phyloP scores from a whole-genome alignment of 768 basidiomycete genomes.

The Rhizopogon rudus region DNA sequence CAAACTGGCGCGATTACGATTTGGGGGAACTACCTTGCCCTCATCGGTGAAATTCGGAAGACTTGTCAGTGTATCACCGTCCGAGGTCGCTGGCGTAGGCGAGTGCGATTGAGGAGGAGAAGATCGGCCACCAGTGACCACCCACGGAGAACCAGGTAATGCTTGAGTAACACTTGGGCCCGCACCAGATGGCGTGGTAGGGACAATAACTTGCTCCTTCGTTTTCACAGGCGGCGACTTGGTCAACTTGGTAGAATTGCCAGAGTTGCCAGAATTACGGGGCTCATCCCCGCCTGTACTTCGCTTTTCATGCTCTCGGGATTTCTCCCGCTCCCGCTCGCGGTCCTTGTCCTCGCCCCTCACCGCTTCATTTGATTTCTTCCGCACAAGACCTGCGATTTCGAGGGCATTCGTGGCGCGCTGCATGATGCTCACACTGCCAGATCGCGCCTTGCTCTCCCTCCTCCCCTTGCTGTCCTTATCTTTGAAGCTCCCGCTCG shows the following conservation, averaged over 20 bases:
- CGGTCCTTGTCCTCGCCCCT: slow-evolving; percentile 51
- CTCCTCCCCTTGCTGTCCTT: slow-evolving; percentile 48
- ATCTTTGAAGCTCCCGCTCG: slow-evolving; percentile 55
- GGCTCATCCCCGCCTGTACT: slow-evolving; percentile 47
- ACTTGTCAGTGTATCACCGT: slow-evolving; percentile 46
- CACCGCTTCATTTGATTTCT: slow-evolving; percentile 75
- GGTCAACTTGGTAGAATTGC: slow-evolving; percentile 52
- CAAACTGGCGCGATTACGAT: slow-evolving; percentile 72
- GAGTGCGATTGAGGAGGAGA: slow-evolving; percentile 29
- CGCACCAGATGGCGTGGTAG: slow-evolving; percentile 48
- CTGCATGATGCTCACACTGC: slow-evolving; percentile 95
- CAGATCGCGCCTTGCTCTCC: slow-evolving; percentile 63
- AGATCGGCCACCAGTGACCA: slow-evolving; percentile 46
- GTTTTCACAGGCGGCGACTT: slow-evolving; percentile 66
- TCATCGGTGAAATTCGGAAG: slow-evolving; percentile 36
- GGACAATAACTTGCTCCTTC: slow-evolving; percentile 37
- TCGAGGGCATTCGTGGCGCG: slow-evolving; percentile 89
- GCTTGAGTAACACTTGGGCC: slow-evolving; percentile 13
- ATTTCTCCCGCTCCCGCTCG: slow-evolving; percentile 35
- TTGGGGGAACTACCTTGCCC: slow-evolving; percentile 29
- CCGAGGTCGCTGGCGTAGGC: slow-evolving; percentile 49
- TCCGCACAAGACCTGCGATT: slow-evolving; percentile 77
- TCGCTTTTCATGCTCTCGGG: slow-evolving; percentile 40
- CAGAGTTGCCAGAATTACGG: slow-evolving; percentile 60
- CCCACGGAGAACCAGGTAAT: slow-evolving; percentile 68